Evolutionary conservation across 345 rosid species (phyloP).

Genomic region (Syzygium grande): DNA sequence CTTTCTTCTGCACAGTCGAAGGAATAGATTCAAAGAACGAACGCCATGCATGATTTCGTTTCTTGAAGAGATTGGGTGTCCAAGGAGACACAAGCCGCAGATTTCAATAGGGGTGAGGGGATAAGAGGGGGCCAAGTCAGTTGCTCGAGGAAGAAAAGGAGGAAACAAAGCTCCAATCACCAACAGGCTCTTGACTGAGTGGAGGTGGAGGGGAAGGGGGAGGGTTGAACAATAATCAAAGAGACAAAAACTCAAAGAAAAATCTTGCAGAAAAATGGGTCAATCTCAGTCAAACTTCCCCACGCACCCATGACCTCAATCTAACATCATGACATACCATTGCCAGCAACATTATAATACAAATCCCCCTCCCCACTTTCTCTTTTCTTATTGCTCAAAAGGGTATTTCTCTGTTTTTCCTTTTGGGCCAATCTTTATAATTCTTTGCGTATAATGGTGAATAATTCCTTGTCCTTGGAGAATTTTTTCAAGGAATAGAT

Average conservation of each 20-base stretch:
- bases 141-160: slow-evolving; percentile 74
- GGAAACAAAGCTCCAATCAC: slow-evolving; percentile 2
- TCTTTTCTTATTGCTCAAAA: background rate
- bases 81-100: slow-evolving; percentile 13
- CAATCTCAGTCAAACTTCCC: background rate
- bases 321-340: slow-evolving; percentile 2
- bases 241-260: background rate
- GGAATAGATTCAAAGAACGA: background rate
- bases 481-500: background rate
- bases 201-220: background rate
- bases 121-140: slow-evolving; percentile 38
- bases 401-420: background rate
- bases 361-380: background rate
- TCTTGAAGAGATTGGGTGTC: background rate
- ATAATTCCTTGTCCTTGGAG: background rate
- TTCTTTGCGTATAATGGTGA: background rate
- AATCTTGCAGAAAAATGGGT: background rate
- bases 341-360: background rate
- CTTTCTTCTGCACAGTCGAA: background rate
- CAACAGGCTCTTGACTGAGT: background rate
- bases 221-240: background rate
- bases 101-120: slow-evolving; percentile 26
- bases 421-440: background rate
- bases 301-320: background rate
- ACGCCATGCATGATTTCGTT: background rate